These are phyloP conservation scores for Trichophyton simii DNA, from an alignment of 2,329 filamentous ascomycete genomes.

Conservation along the genomic window DNA sequence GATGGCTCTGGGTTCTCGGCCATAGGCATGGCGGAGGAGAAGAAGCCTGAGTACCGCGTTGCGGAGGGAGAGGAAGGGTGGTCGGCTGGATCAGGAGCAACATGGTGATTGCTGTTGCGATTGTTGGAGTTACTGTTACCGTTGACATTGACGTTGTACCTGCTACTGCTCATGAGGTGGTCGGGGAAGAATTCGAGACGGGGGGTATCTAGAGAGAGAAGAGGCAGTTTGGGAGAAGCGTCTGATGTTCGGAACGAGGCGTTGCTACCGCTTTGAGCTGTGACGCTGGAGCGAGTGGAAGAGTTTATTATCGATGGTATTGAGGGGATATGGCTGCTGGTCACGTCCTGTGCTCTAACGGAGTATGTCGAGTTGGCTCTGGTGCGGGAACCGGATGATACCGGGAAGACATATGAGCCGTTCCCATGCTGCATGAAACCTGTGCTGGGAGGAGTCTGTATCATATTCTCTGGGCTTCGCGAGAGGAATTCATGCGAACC, in stretches of 20 bases:
- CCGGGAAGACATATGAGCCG: conserved; percentile 15
- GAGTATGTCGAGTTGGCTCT: conserved; percentile 46
- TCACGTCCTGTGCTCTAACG: conserved; percentile 36
- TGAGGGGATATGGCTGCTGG: conserved; percentile 38
- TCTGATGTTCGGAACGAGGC: conserved; percentile 10
- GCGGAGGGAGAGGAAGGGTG: conserved; percentile 30
- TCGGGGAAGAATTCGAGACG: conserved; percentile 31
- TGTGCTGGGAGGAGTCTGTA: conserved; percentile 38
- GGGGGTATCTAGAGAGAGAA: conserved; percentile 35
- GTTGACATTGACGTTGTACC: conserved; percentile 5
- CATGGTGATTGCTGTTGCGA: conserved; percentile 5
- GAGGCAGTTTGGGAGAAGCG: conserved; percentile 29
- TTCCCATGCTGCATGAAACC: conserved; percentile 18
- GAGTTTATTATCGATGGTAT: conserved; percentile 39
- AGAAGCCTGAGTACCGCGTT: conserved; percentile 58
- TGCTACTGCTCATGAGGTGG: conserved; percentile 15
- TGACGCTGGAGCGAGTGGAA: conserved; percentile 42
- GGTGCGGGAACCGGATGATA: conserved; percentile 31
- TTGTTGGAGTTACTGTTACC: conserved; percentile 6
- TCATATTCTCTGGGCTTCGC: conserved; percentile 48
- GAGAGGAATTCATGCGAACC: conserved; percentile 54
- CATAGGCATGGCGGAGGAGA: conserved; percentile 77
- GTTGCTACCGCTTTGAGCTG: conserved; percentile 17
- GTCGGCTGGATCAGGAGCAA: conserved; percentile 18
- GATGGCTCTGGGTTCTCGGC: conserved; percentile 44